Evolutionary conservation across 176 grass and related monocot genomes (phyloP), one percentile per base, ranked within the genome.

Genomic region (Puya raimondii): DNA sequence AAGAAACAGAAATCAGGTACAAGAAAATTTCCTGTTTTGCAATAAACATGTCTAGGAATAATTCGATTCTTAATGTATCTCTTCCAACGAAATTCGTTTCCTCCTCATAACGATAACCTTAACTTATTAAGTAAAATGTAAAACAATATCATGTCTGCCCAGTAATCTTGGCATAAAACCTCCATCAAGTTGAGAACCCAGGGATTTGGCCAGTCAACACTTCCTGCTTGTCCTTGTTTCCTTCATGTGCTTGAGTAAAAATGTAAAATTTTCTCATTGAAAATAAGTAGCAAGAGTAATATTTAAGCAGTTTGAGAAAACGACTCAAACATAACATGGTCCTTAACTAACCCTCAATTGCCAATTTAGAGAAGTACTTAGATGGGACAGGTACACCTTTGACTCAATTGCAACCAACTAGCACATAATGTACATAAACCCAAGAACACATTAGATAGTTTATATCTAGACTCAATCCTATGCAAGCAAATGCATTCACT

Each of bases 361-460:
- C 33, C 33, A 42, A 42, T 42, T 42, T 42, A 42, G 5, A 42
- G 33, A 42, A 42, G 33, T 42, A 42, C 4, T 42, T 42, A 42
- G 33, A 42, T 42, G 33, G 33, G 33, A 42, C 33, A 42, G 6
- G 4, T 42, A 56, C 12, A 14, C 14, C 6, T 56, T 56, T n/a
- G 12, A 1, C 52, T 56, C 52, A 12, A 56, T 42, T 13, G 52
- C 52, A 56, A 56, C 16, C 10, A 56, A n/a, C 52, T 47, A 26
- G 54, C n/a, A 53, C n/a, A 65, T 73, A 22, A 9, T 75, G 10
- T 76, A 10, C 11, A 49, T 72, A 12, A 64, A 53, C 52, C 12
- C 48, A 72, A 23, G 50, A 72, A 70, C 63, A 3, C 17, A 68
- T 11, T 58, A 68, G 27, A 49, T 58, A 64, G 15, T 9, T n/a